Conservation (phyloP, 2,329 filamentous ascomycete genomes). For the Aspergillus ochraceus region DNA sequence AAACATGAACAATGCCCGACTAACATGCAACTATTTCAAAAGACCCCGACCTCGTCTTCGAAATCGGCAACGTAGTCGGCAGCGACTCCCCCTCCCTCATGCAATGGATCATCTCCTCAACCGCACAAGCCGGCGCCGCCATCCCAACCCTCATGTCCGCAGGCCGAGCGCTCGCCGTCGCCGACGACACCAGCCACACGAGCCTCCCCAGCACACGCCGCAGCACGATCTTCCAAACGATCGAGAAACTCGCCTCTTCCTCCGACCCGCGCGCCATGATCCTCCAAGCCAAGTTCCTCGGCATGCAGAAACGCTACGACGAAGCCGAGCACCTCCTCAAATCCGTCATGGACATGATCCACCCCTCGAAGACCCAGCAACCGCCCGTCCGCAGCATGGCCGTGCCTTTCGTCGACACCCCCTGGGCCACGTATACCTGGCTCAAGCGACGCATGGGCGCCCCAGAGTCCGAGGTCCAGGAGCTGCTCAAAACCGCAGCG, state of each 20-base stretch:
- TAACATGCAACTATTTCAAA: not conserved
- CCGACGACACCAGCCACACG: not conserved
- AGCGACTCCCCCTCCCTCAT: constrained; percentile 1
- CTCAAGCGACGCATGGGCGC: constrained; percentile 11
- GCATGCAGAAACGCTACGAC: constrained; percentile 18
- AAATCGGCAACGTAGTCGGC: constrained; percentile 21
- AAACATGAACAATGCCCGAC: constrained; percentile 2
- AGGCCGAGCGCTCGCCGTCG: constrained; percentile 5
- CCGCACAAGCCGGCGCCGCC: constrained; percentile 22
- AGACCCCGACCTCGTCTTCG: constrained; percentile 27
- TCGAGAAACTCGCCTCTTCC: constrained; percentile 25
- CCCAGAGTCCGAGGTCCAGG: too few relatives aligned
- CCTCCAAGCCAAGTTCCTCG: constrained; percentile 29
- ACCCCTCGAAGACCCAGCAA: constrained; percentile 13
- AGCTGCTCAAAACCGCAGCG: constrained; percentile 25
- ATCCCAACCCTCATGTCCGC: constrained; percentile 20
- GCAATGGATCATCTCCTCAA: constrained; percentile 24
- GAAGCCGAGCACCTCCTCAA: constrained; percentile 26
- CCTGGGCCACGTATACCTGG: constrained; percentile 30
- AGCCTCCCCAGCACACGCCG: not conserved
- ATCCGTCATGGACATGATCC: constrained; percentile 24
- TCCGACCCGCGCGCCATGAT: constrained; percentile 30
- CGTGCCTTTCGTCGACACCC: constrained; percentile 16
- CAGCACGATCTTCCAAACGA: constrained; percentile 12
- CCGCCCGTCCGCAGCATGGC: constrained; percentile 3